Conservation (phyloP, 768 basidiomycete genomes). For the Daedaleopsis nitida region DNA sequence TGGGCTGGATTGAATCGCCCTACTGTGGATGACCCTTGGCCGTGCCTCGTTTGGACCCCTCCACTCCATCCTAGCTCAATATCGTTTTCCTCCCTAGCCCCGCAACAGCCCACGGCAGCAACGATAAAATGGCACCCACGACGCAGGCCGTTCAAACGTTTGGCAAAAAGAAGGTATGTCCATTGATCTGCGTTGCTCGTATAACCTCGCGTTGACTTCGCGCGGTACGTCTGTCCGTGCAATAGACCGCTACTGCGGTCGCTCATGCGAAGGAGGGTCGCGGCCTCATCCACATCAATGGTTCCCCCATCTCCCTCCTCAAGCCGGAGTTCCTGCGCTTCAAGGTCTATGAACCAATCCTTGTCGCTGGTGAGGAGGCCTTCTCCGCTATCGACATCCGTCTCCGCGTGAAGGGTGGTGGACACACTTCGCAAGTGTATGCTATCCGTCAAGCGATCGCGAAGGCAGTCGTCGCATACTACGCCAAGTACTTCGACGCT, state of each 20-base stretch:
- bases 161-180: conserved; percentile 98
- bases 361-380: conserved; percentile 89
- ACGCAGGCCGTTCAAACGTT: conserved; percentile 96
- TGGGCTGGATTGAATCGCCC: conserved; percentile 42
- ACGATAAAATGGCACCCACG: conserved; percentile 66
- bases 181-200: background rate
- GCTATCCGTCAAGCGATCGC: conserved; percentile 99
- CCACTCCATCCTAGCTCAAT: conserved; percentile 11
- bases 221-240: too few species aligned
- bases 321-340: conserved; percentile 95
- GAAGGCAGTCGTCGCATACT: conserved; percentile 97
- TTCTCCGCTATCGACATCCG: conserved; percentile 92
- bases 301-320: conserved; percentile 93
- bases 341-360: conserved; percentile 97
- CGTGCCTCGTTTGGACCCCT: conserved; percentile 6
- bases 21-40: conserved; percentile 40
- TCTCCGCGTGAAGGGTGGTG: conserved; percentile 97
- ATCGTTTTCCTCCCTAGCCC: conserved; percentile 13
- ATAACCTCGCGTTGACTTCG: too few species aligned
- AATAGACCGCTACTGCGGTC: conserved; percentile 94
- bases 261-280: conserved; percentile 96
- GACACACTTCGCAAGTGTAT: conserved; percentile 98
- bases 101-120: conserved; percentile 22
- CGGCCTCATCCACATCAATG: conserved; percentile 95
- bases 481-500: conserved; percentile 98